phyloP scores from a whole-genome alignment of 2,329 filamentous ascomycete species.

The Chaetomium sp. region DNA sequence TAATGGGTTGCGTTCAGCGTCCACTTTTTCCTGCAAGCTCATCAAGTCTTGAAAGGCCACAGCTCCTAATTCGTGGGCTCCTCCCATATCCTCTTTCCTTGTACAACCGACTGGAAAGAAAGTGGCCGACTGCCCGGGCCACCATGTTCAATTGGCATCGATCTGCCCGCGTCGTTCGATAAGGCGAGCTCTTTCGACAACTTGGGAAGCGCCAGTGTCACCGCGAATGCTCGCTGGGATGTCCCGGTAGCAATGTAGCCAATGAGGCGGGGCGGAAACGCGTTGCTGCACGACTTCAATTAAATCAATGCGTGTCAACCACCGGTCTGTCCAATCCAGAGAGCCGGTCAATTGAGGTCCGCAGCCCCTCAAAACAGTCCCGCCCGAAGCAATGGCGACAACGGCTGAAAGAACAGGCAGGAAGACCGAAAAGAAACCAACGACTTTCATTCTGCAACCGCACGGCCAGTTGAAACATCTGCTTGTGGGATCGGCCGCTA shows the following conservation, averaged over 20 bases:
- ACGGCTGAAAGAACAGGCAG: background rate
- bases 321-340: slow-evolving; percentile 17
- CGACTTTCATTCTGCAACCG: no score
- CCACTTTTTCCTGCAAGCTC: no score
- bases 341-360: no score
- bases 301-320: slow-evolving; percentile 34
- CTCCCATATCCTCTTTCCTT: background rate
- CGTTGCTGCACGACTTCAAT: slow-evolving; percentile 35
- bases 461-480: no score
- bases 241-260: slow-evolving; percentile 22
- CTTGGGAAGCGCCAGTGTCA: background rate
- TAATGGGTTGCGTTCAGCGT: slow-evolving; percentile 19
- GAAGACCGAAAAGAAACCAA: no score
- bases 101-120: background rate
- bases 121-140: slow-evolving; percentile 2
- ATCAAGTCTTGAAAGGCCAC: background rate
- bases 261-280: slow-evolving; percentile 31
- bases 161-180: slow-evolving; percentile 13
- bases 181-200: slow-evolving; percentile 7
- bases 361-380: slow-evolving; percentile 10
- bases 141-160: background rate
- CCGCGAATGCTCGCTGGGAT: slow-evolving; percentile 16
- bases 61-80: background rate
- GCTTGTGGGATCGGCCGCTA: no score
- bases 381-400: slow-evolving; percentile 6